Base-by-base conservation (phyloP, 2,329 filamentous ascomycete species). In the Acrocalymma vagum region DNA sequence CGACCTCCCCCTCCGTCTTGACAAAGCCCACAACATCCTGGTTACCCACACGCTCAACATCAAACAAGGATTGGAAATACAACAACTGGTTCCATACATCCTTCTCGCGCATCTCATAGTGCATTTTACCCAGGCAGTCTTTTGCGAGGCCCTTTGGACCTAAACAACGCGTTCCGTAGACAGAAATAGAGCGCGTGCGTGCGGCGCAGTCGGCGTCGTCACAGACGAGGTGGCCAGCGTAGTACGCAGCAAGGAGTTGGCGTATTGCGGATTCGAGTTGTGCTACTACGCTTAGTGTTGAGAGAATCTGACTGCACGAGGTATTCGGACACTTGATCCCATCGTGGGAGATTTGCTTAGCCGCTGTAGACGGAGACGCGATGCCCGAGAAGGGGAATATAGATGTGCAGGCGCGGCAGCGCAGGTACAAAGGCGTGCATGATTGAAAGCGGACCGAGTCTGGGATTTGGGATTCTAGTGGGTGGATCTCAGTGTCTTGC, bases 81-180 rank as follows among this genome's bases (percentile, higher is more conserved):
- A 97, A 74, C 26, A 99, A 78, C 72, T 99, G 94, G 69, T 95
- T 97, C 74, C 96, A 97, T 44, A 97, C 80, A 60, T 87, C 86
- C 72, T 94, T 93, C 74, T 97, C 94, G 1, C 82, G 79, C 62
- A 89, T 87, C 72, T 95, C 91, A 67, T 92, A 96, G 15, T 82
- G 77, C 92, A 99, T 97, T 33, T 83, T 83, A 14, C 94, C 94
- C 4, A 85, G 75, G 67, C 94, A 99, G 39, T 90, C 92, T 40
- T 85, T 82, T 0, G 88, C 93, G 3, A 94, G 84, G 2, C 92
- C 91, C 55, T 86, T 86, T 11, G 93, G 90, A 0, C 94, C 94
- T 5, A 97, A 78, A 67, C 94, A 99, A 33, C 91, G 84, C 46
- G 87, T 85, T 29, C 94, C 94, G 67, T 95, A 96, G 25, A 99